Base-by-base conservation (phyloP, 2,329 filamentous ascomycete genomes). In the Scytalidium sp. region DNA sequence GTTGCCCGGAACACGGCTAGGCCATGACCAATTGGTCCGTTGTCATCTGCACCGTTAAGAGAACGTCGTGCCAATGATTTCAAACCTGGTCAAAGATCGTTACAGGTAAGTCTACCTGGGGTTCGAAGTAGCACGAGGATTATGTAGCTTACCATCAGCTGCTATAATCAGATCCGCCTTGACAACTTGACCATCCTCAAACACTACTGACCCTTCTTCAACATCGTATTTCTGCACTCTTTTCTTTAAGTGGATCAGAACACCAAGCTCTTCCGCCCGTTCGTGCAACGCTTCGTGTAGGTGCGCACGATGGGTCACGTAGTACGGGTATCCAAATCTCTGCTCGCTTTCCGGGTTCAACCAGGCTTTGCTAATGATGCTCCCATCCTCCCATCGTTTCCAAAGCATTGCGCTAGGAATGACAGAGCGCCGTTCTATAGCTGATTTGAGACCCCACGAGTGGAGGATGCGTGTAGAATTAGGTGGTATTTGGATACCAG, bases 211-310 rank as follows among this genome's bases (percentile, higher is more conserved):
- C 20, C 49, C 32, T 13, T 29, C 32, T 9, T 43, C 19, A 7
- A 48, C 32, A 23, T 47, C 27, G 15, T 49, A 39, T 10, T 17
- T 40, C 19, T 54, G 43, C 17, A 54, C 43, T n/a, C 17, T 23
- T 23, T 19, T 15, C 13, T 46, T 43, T 8, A 49, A 39, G 21
- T 39, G n/a, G 19, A 51, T 19, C 19, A 48, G 5, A 3, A 46
- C 49, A 2, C 49, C 43, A 21, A 36, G 8, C 3, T 49, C 44
- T 19, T 43, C 19, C 2, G 54, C 46, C 13, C 23, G 23, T 19
- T 54, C 41, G 32, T 51, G 47, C 17, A 56, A 46, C 19, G 47
- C 45, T 3, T 52, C 48, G 19, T 56, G 54, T 23, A 44, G 48
- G 32, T 54, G 49, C 1, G 39, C 45, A 1, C 53, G 47, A 6